phyloP scores from a whole-genome alignment of 768 basidiomycete species.

The Russula brevipes region DNA sequence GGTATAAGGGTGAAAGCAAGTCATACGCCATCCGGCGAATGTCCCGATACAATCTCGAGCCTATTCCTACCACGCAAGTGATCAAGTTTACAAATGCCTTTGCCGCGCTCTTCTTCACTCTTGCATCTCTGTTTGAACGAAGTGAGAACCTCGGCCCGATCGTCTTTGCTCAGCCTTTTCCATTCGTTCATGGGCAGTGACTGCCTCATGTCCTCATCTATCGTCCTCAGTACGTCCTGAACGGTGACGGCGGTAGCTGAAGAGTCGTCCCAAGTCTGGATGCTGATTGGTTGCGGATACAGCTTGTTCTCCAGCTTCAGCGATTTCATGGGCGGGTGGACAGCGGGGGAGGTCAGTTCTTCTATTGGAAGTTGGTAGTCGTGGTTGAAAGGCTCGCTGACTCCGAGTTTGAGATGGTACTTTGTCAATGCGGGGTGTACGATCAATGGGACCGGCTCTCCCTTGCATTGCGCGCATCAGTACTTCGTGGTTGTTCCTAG shows the following conservation, averaged over 20 bases:
- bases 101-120: not conserved
- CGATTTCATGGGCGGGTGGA: not conserved
- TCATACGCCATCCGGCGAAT: not conserved
- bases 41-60: slow-evolving; percentile 8
- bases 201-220: slow-evolving; percentile 2
- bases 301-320: slow-evolving; percentile 10
- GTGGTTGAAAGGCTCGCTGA: not conserved
- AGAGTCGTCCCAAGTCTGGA: not conserved
- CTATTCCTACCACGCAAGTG: slow-evolving; percentile 7
- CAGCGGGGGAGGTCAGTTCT: slow-evolving; percentile 4
- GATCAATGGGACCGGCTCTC: slow-evolving; percentile 1
- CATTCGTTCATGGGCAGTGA: not conserved
- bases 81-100: slow-evolving; percentile 1
- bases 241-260: not conserved
- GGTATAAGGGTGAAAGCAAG: not conserved
- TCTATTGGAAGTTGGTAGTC: slow-evolving; percentile 9
- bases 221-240: slow-evolving; percentile 1
- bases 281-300: slow-evolving; percentile 1
- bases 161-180: not conserved
- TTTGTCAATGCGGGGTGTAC: slow-evolving; percentile 6
- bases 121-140: slow-evolving; percentile 6
- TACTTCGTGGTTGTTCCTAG: too few relatives aligned
- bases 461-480: not conserved
- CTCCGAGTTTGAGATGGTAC: slow-evolving; percentile 12
- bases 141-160: not conserved